Evolutionary conservation across 225 moss, liverwort and hornwort genomes (phyloP), one percentile per base, ranked within the genome.

Genomic region (Polytrichum commune): DNA sequence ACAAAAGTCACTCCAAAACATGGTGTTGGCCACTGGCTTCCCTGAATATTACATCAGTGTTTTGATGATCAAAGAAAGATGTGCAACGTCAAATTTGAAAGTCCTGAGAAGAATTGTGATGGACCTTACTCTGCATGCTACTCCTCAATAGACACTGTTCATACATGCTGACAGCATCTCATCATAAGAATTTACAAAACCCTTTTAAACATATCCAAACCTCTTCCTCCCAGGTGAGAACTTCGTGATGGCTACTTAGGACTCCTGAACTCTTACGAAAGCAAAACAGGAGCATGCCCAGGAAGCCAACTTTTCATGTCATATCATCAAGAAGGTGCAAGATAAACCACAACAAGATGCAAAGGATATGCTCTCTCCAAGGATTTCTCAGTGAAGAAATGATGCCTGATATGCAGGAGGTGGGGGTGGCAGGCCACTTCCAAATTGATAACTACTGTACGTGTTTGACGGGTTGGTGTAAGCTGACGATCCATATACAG

Each of bases 341-440:
- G 19, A 29, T 72, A 18, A 18, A 18, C 63, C 63, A 63, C 65
- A 69, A 74, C 19, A 29, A 58, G 57, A 81, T 75, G 80, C 78
- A 73, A 64, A 78, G 78, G 66, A 76, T 63, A 69, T 76, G 55
- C 69, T 64, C 25, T 69, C 69, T 78, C 54, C 64, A 69, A 72
- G 74, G 61, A 29, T 80, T 46, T 78, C 63, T 82, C 78, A 99
- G 63, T 99, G 98, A 65, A 99, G 90, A 77, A 99, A 99, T 32
- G 95, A 99, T 64, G 95, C 93, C 91, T 99, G 98, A 76, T 99
- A 99, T 18, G 98, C 98, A 74, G 98, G 98, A 68, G 98, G 98
- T 75, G 98, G 98, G 75, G 98, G 98, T 75, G 98, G 98, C 68
- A 99, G 87, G 61, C 98, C 98, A 77, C 98, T 99, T 69, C 98